Base-by-base conservation (phyloP, 768 basidiomycete genomes). In the Hydnum rufescens region DNA sequence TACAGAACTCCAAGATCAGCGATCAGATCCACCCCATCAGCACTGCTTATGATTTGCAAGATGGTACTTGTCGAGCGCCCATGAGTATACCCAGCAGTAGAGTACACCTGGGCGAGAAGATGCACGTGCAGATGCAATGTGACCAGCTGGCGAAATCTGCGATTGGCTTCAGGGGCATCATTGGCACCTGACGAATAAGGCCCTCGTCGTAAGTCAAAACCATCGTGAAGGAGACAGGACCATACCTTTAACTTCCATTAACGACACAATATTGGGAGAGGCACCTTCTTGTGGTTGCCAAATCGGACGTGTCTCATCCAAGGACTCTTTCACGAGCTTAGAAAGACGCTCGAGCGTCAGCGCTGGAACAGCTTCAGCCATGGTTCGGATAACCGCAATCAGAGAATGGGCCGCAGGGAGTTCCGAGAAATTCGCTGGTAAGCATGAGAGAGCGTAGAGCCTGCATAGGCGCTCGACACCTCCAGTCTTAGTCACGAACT, bases 351-450 rank as follows among this genome's bases (percentile, higher is more conserved):
- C 66, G 28, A 92, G 70, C 1, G 86, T 82, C 57, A 82, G 80
- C 53, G 70, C 74, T 0, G 83, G 78, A n/a, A 82, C 75, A 30
- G 81, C 80, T 60, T 96, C 92, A 6, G 80, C 79, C 73, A 96
- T 79, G 5, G 85, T 82, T 6, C 87, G 77, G 66, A 93, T 77
- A 48, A 90, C 82, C 62, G 86, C 82, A 13, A 89, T 80, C 61
- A 95, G 73, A 0, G 88, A 82, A 61, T 86, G 83, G 25, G 88
- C 87, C 2, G 83, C 78, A 29, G 82, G 76, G 52, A 84, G 83
- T 58, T 79, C 80, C 18, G 82, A 80, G 61, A 85, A 92, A 62
- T 90, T 83, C 55, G 83, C 85, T 0, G 95, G 90, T 28, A 92
- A 70, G 62, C 84, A 92, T 8, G 90, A 84, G 29, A 92, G 70